Base-by-base conservation (phyloP, 257 asterid species). In the Solanum virginianum region DNA sequence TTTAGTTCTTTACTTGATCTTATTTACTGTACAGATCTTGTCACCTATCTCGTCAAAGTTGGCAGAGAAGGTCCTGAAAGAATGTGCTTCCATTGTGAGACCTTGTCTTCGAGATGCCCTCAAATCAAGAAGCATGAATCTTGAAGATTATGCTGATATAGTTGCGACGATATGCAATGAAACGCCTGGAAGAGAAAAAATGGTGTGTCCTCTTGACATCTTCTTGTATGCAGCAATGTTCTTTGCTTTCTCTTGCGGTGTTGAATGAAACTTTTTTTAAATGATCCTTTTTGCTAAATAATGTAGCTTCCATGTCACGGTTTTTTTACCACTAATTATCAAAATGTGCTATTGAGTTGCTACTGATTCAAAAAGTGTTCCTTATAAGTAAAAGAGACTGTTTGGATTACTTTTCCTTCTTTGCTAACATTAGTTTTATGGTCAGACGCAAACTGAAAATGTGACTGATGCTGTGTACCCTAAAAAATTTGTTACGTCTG, bases 51-150 rank as follows among this genome's bases (percentile, higher is more conserved):
- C 91, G 29, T 83, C 65, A 60, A 86, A 86, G 84, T 74, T 90
- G 84, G 93, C 89, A 60, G 75, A 68, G 89, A 85, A 60, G 63
- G 86, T 90, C 63, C 66, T 89, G 57, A 70, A 77, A 85, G 71
- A 82, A 68, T 89, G 91, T 59, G 84, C 93, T 22, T 56, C 77
- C 55, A 86, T 65, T 56, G 66, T 90, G 82, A 80, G 72, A 82
- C 88, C 89, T 80, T 87, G 77, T 85, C 87, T 90, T 74, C 70
- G 29, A n/a, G 81, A 85, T 69, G 89, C 90, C 55, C 86, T 86
- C 80, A 86, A 77, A 66, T 65, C 63, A 62, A 86, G 80, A 84
- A 84, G 85, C 82, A 36, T 69, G 16, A 68, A 87, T 53, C 57
- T 85, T 54, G 85, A 68, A 10, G 89, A 83, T 51, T 88, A 84